Percentiles rank a stretch among this genome's conserved stretches.
phyloP scores from a whole-genome alignment of 306 rosid genomes.

The Trifolium subterraneum region DNA sequence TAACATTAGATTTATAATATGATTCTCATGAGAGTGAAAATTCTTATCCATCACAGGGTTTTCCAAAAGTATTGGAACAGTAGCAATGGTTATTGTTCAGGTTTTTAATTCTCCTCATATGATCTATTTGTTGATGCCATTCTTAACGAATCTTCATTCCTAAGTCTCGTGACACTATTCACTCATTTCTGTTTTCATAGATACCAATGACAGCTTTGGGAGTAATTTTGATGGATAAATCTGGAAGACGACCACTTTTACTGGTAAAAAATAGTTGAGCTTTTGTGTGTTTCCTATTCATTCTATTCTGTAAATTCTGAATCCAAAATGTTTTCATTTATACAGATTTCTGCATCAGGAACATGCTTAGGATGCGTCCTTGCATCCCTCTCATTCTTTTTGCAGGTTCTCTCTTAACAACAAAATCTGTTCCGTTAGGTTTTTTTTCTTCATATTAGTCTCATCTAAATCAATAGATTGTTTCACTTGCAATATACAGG shows the following conservation, averaged over 20 bases:
- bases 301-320: neutral
- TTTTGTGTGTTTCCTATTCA: constrained; percentile 5
- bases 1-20: constrained; percentile 37
- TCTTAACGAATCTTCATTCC: constrained; percentile 9
- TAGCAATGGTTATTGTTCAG: constrained; percentile 80
- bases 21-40: constrained; percentile 35
- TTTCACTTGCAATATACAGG: constrained; percentile 49
- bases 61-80: constrained; percentile 72
- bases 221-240: constrained; percentile 63
- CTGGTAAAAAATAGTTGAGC: constrained; percentile 50
- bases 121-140: constrained; percentile 28
- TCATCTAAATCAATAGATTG: constrained; percentile 1
- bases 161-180: constrained; percentile 13
- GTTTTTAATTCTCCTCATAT: constrained; percentile 45
- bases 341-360: constrained; percentile 69
- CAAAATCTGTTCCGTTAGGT: neutral
- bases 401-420: constrained; percentile 56
- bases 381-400: constrained; percentile 57
- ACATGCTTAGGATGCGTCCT: constrained; percentile 77
- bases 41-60: constrained; percentile 65
- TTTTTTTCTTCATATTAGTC: neutral
- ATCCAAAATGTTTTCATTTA: constrained; percentile 11
- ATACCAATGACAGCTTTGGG: constrained; percentile 70
- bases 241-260: constrained; percentile 71
- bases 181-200: constrained; percentile 44